These are phyloP conservation scores for Myriosclerotinia duriaeana DNA, from an alignment of 2,329 filamentous ascomycete species.

Conservation along the genomic window DNA sequence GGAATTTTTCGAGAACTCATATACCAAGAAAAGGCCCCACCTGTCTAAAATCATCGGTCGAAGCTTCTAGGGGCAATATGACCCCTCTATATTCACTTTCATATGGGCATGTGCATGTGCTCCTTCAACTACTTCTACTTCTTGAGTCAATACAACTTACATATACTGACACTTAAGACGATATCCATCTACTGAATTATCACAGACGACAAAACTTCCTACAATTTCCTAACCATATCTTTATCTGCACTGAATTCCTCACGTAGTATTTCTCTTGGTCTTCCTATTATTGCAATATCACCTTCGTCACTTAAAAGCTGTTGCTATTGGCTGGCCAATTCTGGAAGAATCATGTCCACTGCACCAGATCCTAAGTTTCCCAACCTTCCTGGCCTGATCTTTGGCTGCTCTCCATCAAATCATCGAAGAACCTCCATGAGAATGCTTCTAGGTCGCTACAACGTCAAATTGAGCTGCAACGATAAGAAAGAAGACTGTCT, in stretches of 20 bases:
- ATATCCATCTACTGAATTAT: background rate
- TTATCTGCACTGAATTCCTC: background rate
- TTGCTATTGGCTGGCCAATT: background rate
- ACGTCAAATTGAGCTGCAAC: background rate
- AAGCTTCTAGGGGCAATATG: background rate
- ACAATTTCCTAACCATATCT: background rate
- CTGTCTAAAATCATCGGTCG: background rate
- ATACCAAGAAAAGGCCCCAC: background rate
- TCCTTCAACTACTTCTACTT: background rate
- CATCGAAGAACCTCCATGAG: background rate
- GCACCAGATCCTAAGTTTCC: slow-evolving; percentile 1
- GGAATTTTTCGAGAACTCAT: background rate
- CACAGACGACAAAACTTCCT: background rate
- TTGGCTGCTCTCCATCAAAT: background rate
- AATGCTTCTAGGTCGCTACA: background rate
- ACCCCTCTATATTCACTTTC: background rate
- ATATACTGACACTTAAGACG: background rate
- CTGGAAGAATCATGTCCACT: background rate
- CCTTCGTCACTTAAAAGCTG: background rate
- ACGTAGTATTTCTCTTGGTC: background rate
- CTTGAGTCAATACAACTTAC: background rate
- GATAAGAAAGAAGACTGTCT: slow-evolving; percentile 6
- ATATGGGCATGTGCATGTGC: background rate
- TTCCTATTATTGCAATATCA: background rate
- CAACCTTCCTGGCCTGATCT: background rate